These are phyloP conservation scores for Trypanosoma melophagium DNA, from an alignment of 208 protist species.

Conservation along the genomic window DNA sequence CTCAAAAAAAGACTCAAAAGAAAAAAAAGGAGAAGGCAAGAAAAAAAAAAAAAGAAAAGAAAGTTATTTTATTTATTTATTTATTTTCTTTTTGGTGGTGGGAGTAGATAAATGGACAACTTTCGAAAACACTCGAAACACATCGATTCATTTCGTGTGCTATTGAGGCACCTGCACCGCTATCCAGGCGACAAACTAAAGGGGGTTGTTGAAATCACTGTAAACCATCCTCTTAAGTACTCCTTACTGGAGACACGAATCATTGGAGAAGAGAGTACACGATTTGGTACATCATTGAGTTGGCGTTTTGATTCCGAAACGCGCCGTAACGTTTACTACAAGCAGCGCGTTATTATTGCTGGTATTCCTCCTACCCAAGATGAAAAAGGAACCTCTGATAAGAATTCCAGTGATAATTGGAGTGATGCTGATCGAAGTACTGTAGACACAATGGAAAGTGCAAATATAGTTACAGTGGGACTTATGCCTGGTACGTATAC, in stretches of 20 bases:
- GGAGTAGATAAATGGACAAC: conserved; percentile 14
- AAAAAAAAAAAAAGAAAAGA: too few species aligned
- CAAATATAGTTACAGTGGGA: conserved; percentile 9
- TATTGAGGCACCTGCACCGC: conserved; percentile 26
- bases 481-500: conserved; percentile 62
- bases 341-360: conserved; percentile 41
- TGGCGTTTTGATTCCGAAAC: conserved; percentile 37
- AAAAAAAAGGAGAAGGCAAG: too few species aligned
- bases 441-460: neutral
- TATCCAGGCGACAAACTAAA: conserved; percentile 58
- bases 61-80: conserved; percentile 8
- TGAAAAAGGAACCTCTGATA: neutral
- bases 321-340: conserved; percentile 50
- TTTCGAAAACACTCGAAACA: neutral
- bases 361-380: conserved; percentile 9
- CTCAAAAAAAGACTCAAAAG: too few species aligned
- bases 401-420: neutral
- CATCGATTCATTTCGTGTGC: conserved; percentile 33
- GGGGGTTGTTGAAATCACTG: conserved; percentile 51
- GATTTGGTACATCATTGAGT: conserved; percentile 31
- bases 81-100: conserved; percentile 18
- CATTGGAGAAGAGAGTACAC: conserved; percentile 34
- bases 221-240: conserved; percentile 33
- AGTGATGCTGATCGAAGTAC: neutral
- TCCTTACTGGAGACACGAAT: conserved; percentile 42